Percentiles rank a stretch among this genome's conserved stretches.
Evolutionary conservation across 495 filamentous ascomycete species (phyloP).

Genomic region (Annulohypoxylon stygium): DNA sequence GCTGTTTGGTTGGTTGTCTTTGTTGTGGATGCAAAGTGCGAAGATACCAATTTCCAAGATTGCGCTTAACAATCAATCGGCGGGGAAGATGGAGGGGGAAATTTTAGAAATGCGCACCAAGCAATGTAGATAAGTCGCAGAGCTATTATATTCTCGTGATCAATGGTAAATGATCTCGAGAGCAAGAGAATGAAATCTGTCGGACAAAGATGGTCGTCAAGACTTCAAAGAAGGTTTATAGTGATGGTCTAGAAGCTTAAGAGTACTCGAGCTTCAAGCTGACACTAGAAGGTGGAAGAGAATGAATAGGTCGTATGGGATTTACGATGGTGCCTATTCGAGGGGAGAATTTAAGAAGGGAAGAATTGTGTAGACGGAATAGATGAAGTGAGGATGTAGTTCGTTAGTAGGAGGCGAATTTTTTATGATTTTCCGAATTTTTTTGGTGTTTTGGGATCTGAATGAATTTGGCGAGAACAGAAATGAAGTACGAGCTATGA

Average conservation of each 20-base stretch:
- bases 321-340: slow-evolving; percentile 33
- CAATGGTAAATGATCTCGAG: slow-evolving; percentile 29
- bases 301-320: slow-evolving; percentile 24
- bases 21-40: slow-evolving; percentile 4
- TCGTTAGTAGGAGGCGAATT: slow-evolving; percentile 33
- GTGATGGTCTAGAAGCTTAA: slow-evolving; percentile 27
- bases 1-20: not conserved
- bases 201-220: slow-evolving; percentile 39
- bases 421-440: slow-evolving; percentile 64
- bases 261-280: slow-evolving; percentile 36
- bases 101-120: slow-evolving; percentile 28
- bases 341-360: slow-evolving; percentile 9
- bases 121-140: slow-evolving; percentile 32
- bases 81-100: not conserved
- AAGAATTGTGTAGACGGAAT: slow-evolving; percentile 25
- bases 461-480: slow-evolving; percentile 61
- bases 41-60: slow-evolving; percentile 3
- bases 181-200: slow-evolving; percentile 36
- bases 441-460: slow-evolving; percentile 64
- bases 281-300: slow-evolving; percentile 4
- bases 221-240: slow-evolving; percentile 35
- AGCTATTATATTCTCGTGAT: slow-evolving; percentile 34
- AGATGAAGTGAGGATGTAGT: slow-evolving; percentile 37
- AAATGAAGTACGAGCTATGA: slow-evolving; percentile 51
- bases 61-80: not conserved